Evolutionary conservation across 495 filamentous ascomycete species (phyloP).

Genomic region (Aspergillus baeticus): DNA sequence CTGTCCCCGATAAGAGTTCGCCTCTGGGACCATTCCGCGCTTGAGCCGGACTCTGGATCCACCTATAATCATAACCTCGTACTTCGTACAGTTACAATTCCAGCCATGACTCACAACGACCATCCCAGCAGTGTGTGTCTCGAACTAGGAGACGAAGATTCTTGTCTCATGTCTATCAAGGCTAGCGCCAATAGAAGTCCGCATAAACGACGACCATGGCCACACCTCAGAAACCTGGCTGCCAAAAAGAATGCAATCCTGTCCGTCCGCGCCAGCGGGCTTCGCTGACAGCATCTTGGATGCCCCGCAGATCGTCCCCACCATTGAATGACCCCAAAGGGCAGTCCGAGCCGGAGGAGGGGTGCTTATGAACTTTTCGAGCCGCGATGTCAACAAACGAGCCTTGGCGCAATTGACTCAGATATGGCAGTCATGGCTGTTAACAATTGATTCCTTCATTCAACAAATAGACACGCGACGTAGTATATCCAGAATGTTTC

Average conservation of each 20-base stretch:
- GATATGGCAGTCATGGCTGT: background rate
- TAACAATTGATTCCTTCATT: background rate
- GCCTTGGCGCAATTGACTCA: background rate
- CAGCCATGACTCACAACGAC: background rate
- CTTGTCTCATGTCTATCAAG: background rate
- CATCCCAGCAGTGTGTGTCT: background rate
- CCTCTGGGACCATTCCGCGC: background rate
- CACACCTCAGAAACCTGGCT: background rate
- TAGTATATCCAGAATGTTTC: no score
- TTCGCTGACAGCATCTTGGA: slow-evolving; percentile 15
- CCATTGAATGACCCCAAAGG: background rate
- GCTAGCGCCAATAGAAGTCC: background rate
- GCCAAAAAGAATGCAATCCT: slow-evolving; percentile 1
- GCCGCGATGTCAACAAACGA: no score
- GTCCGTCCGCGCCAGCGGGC: slow-evolving; percentile 1
- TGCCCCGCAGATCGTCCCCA: slow-evolving; percentile 11
- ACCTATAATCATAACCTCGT: background rate
- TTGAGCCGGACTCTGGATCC: slow-evolving; percentile 3
- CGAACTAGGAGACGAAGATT: background rate
- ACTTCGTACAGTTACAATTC: background rate
- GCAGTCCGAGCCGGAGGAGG: slow-evolving; percentile 4
- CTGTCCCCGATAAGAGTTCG: slow-evolving; percentile 1
- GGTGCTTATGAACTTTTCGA: background rate
- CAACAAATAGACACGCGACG: background rate
- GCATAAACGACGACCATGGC: background rate